Percentiles rank a stretch among this genome's conserved stretches.
phyloP scores from a whole-genome alignment of 441 rosid species.

The Cnidoscolus chayamansa region DNA sequence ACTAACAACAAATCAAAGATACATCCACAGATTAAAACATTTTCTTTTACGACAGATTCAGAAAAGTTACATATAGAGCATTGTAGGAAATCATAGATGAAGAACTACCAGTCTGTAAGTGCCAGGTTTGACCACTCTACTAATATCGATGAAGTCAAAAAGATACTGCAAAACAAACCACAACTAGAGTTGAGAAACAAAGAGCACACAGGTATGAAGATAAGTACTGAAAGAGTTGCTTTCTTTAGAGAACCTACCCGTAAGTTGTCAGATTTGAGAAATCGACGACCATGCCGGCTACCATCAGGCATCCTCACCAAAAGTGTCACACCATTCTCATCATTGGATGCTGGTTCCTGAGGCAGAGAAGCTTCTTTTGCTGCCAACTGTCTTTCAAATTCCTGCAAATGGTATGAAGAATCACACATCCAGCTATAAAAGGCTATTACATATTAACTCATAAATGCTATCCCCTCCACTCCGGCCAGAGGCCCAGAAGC shows the following conservation, averaged over 20 bases:
- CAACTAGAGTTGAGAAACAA: conserved; percentile 12
- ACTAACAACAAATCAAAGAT: background rate
- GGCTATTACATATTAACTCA: background rate
- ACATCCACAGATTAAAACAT: no score
- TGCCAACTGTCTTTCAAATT: conserved; percentile 70
- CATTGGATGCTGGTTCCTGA: conserved; percentile 69
- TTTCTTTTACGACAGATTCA: background rate
- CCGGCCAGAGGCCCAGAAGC: no score
- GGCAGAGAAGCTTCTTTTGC: conserved; percentile 89
- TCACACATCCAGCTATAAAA: background rate
- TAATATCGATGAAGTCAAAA: conserved; percentile 85
- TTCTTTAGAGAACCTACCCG: conserved; percentile 39
- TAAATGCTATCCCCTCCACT: no score
- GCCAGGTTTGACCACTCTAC: conserved; percentile 81
- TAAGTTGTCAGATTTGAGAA: conserved; percentile 72
- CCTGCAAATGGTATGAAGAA: conserved; percentile 52
- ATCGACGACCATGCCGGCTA: conserved; percentile 81
- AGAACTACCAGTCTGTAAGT: conserved; percentile 75
- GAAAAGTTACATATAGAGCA: background rate
- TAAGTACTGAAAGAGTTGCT: background rate
- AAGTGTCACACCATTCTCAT: conserved; percentile 83
- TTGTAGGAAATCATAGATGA: background rate
- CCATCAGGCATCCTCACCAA: conserved; percentile 96
- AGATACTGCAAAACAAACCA: conserved; percentile 59
- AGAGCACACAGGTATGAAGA: background rate